Base-by-base conservation (phyloP, 2,329 filamentous ascomycete species). In the Hypoxylon sp. region DNA sequence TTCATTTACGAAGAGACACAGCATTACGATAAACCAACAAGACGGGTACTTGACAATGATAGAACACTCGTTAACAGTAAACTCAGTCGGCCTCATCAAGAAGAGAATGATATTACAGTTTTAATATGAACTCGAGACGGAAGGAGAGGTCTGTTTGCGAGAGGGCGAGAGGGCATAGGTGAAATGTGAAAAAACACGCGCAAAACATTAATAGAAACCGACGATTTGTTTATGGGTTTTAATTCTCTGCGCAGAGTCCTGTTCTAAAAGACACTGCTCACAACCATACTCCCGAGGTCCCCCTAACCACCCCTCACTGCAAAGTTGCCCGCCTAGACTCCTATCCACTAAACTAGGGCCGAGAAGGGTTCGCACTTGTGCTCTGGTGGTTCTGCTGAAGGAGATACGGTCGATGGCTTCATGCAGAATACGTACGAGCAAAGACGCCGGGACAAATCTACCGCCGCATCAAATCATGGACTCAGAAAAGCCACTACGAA, bases 271-370 rank as follows among this genome's bases (percentile, higher is more conserved):
- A 54, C 56, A 33, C 36, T 56, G 52, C 20, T 51, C 24, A 46
- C 49, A 36, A 46, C 30, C 55, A 36, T 57, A 45, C 54, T 45
- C 51, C 50, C 36, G 8, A 63, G 42, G 60, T 57, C 46, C 51
- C 26, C 30, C 48, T 24, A 52, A 4, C 56, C 59, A 53, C 56
- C 11, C 49, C 28, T 46, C 46, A 42, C 53, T 46, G 49, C 32
- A 55, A 45, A 53, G 54, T 53, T 24, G 18, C 59, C 58, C 60
- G 45, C 62, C 65, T n/a, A 16, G 55, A 66, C 63, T 59, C 66
- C 64, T 50, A 56, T 48, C 52, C 58, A 59, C 62, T 48, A 56
- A 38, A 36, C 51, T 53, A 60, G 24, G 50, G 58, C 30, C 30
- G 28, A 30, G 33, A 36, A 42, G 18, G 33, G 45, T n/a, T 45